These are phyloP conservation scores for Sporisorium graminicola DNA, from an alignment of 1,284 basidiomycete genomes.

Conservation along the genomic window DNA sequence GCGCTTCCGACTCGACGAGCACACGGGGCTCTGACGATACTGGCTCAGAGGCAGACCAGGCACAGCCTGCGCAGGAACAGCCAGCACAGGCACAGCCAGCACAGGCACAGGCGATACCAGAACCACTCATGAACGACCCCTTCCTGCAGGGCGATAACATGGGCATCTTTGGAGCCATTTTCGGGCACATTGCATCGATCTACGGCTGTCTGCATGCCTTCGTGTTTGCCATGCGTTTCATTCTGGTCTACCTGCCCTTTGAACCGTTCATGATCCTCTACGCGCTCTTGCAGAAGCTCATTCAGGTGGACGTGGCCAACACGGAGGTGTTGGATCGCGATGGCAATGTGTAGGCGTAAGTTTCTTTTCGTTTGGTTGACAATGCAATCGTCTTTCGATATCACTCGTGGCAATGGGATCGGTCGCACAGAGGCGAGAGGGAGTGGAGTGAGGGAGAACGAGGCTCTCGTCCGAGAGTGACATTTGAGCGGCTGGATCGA, in stretches of 20 bases:
- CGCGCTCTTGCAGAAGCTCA: conserved; percentile 24
- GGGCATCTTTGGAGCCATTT: conserved; percentile 42
- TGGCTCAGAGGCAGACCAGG: neutral
- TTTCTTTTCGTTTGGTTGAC: neutral
- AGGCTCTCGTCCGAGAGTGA: neutral
- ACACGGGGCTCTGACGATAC: neutral
- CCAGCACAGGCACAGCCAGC: conserved; percentile 1
- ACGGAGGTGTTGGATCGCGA: conserved; percentile 44
- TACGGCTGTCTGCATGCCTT: conserved; percentile 45
- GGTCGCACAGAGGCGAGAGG: neutral
- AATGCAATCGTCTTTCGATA: neutral
- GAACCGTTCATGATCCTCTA: conserved; percentile 42
- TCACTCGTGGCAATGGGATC: neutral
- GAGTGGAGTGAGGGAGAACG: neutral
- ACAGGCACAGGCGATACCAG: conserved; percentile 11
- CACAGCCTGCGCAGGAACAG: too few species aligned
- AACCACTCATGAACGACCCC: conserved; percentile 32
- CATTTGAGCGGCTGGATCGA: neutral
- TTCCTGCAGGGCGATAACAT: conserved; percentile 26
- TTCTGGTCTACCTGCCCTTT: conserved; percentile 47
- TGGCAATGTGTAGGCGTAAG: neutral
- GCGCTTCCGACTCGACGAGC: conserved; percentile 1
- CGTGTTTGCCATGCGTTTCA: conserved; percentile 34
- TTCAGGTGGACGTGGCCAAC: conserved; percentile 43
- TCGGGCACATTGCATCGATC: conserved; percentile 38